Conservation (phyloP, 2,329 filamentous ascomycete species). For the Xylariaceae sp. region DNA sequence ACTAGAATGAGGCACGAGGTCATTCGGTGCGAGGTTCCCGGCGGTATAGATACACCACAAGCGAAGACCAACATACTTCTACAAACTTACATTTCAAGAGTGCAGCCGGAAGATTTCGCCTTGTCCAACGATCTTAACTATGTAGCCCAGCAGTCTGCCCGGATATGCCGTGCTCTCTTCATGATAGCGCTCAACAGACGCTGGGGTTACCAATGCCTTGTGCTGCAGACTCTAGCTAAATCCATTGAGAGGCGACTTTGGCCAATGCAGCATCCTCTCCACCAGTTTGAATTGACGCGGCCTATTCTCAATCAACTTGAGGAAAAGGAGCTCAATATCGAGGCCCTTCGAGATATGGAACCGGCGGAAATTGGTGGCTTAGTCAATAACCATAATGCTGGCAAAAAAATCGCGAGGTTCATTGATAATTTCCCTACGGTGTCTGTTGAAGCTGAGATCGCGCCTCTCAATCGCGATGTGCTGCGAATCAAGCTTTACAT, state of each 20-base stretch:
- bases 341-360: conserved; percentile 89
- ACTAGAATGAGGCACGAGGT: conserved; percentile 64
- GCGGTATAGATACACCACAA: conserved; percentile 66
- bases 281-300: conserved; percentile 87
- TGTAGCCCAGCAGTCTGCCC: conserved; percentile 89
- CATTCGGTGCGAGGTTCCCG: conserved; percentile 74
- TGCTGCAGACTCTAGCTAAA: conserved; percentile 87
- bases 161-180: conserved; percentile 91
- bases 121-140: conserved; percentile 89
- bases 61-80: conserved; percentile 94
- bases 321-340: conserved; percentile 74
- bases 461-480: conserved; percentile 90
- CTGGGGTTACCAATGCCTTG: conserved; percentile 93
- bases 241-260: conserved; percentile 95
- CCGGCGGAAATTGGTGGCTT: conserved; percentile 81
- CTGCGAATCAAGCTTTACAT: conserved; percentile 84
- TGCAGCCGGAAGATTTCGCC: conserved; percentile 87
- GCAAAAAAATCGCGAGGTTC: conserved; percentile 73
- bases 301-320: conserved; percentile 82
- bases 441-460: conserved; percentile 87
- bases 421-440: conserved; percentile 90
- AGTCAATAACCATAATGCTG: conserved; percentile 87
- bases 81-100: conserved; percentile 88
- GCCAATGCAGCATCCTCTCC: conserved; percentile 90
- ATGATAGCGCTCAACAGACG: conserved; percentile 94